These are phyloP conservation scores for Ceratobasidium sp. DNA, from an alignment of 1,284 basidiomycete genomes.

Conservation along the genomic window DNA sequence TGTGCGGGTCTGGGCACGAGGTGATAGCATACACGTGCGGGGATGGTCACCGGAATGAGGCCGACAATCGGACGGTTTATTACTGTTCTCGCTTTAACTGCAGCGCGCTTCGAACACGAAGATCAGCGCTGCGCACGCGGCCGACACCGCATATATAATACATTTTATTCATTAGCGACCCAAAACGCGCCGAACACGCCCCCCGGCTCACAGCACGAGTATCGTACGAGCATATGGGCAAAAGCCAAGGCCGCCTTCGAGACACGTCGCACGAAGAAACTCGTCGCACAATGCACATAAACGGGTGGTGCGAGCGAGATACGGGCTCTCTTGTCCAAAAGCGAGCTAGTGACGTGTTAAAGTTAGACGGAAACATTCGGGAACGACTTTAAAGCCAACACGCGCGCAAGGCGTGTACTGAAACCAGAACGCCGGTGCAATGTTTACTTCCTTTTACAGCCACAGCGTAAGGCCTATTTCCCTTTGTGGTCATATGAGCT, in stretches of 20 bases:
- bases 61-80: slow-evolving; percentile 12
- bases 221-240: not conserved
- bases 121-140: slow-evolving; percentile 20
- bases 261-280: slow-evolving; percentile 18
- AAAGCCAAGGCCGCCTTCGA: not conserved
- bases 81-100: no score
- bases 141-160: not conserved
- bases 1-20: slow-evolving; percentile 12
- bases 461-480: slow-evolving; percentile 9
- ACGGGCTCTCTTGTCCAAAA: not conserved
- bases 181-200: not conserved
- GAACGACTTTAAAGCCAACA: not conserved
- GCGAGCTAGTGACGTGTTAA: slow-evolving; percentile 12
- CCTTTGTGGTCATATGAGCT: slow-evolving; percentile 17
- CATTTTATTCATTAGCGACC: not conserved
- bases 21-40: slow-evolving; percentile 26
- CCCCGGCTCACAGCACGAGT: not conserved
- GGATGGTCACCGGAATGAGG: not conserved
- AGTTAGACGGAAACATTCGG: slow-evolving; percentile 3
- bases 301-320: slow-evolving; percentile 16
- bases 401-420: not conserved
- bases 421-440: not conserved
- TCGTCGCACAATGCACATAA: slow-evolving; percentile 8
- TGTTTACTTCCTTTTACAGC: not conserved
- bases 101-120: not conserved